phyloP scores from a whole-genome alignment of 345 rosid species.

The Corymbia maculata region DNA sequence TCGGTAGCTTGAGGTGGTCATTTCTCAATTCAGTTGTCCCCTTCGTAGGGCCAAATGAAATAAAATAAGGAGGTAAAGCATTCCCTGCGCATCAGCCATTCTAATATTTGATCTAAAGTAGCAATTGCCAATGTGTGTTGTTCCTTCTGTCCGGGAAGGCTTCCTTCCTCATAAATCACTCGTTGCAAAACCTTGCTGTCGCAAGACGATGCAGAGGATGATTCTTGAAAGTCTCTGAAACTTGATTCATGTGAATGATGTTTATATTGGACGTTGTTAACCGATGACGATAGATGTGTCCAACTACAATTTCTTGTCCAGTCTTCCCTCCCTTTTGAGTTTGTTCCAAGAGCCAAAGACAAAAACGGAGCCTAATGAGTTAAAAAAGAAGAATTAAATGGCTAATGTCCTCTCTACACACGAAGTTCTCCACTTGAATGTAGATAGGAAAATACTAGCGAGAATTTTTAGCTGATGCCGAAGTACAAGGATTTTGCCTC shows the following conservation, averaged over 20 bases:
- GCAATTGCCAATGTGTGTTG: not conserved
- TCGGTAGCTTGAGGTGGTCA: not conserved
- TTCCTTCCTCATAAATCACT: not conserved
- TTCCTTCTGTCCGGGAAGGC: not conserved
- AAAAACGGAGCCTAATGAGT: not conserved
- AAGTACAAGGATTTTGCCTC: not conserved
- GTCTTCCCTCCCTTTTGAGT: not conserved
- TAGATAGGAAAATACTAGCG: not conserved
- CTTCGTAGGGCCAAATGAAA: not conserved
- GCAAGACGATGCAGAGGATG: not conserved
- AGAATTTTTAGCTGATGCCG: not conserved
- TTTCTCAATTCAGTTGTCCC: not conserved
- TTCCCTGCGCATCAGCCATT: not conserved
- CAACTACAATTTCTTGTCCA: not conserved
- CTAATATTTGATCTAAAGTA: not conserved
- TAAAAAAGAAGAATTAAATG: not conserved
- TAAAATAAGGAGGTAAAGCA: not conserved
- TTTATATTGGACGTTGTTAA: not conserved
- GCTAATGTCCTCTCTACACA: not conserved
- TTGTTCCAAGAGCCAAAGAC: not conserved
- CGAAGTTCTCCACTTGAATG: not conserved
- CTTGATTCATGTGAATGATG: not conserved
- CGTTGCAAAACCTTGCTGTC: not conserved
- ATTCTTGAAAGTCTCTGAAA: not conserved
- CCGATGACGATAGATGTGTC: not conserved